Percentiles rank a stretch among this genome's conserved stretches.
Evolutionary conservation across 2,329 filamentous ascomycete species (phyloP).

Genomic region (Xylariales sp.): DNA sequence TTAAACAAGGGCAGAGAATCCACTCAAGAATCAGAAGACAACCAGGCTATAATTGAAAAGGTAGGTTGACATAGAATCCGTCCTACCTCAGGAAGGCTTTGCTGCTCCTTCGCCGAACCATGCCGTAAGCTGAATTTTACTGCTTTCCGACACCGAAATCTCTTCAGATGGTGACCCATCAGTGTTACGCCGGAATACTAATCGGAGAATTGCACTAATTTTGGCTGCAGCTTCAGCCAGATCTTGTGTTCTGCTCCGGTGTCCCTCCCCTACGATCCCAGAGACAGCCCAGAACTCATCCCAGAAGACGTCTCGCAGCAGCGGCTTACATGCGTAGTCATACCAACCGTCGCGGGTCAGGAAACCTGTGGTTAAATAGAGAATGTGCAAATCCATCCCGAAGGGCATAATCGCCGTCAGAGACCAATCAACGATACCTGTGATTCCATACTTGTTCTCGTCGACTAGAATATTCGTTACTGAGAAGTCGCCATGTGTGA

Average conservation of each 20-base stretch:
- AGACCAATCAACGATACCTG: conserved; percentile 27
- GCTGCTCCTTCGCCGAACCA: not conserved
- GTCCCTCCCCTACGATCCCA: conserved; percentile 15
- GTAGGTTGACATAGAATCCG: no score
- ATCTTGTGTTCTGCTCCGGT: conserved; percentile 11
- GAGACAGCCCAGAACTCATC: conserved; percentile 23
- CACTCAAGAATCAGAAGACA: no score
- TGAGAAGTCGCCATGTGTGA: conserved; percentile 26
- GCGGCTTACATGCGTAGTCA: conserved; percentile 20
- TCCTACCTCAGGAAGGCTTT: no score
- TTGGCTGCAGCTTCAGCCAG: conserved; percentile 19
- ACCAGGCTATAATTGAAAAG: no score
- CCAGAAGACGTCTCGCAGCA: conserved; percentile 21
- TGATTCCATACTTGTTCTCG: conserved; percentile 18
- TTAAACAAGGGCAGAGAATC: no score
- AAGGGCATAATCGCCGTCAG: conserved; percentile 19
- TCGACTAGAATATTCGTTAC: conserved; percentile 26
- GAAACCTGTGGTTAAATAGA: conserved; percentile 22
- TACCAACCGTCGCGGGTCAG: conserved; percentile 22
- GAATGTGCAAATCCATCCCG: conserved; percentile 13
- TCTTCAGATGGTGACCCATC: conserved; percentile 12
- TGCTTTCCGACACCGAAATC: not conserved
- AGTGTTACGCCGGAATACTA: conserved; percentile 21
- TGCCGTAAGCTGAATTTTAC: not conserved
- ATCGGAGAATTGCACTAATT: conserved; percentile 23